Evolutionary conservation across 257 asterid genomes (phyloP).

Genomic region (Catharanthus roseus): DNA sequence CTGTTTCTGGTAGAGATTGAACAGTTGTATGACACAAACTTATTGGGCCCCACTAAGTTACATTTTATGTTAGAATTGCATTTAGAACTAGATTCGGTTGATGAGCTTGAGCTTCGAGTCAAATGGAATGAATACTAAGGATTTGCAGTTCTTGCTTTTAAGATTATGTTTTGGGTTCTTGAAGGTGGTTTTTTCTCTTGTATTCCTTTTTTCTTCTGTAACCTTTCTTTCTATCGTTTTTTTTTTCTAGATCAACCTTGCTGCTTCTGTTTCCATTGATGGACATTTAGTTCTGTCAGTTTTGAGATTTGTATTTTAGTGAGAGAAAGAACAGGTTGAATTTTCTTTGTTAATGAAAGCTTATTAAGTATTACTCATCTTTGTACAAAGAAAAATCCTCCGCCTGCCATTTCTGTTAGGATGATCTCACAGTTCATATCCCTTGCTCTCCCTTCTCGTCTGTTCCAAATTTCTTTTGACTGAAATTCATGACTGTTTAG

Average conservation of each 20-base stretch:
- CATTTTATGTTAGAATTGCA: slow-evolving; percentile 5
- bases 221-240: no score
- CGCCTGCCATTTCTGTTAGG: neutral
- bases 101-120: neutral
- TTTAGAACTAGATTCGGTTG: neutral
- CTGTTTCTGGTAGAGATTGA: no score
- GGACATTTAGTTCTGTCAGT: neutral
- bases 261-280: neutral
- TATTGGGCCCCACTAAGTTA: slow-evolving; percentile 3
- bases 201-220: no score
- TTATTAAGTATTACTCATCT: neutral
- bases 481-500: neutral
- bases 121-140: neutral
- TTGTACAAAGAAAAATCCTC: no score
- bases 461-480: neutral
- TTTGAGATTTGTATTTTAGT: neutral
- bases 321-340: neutral
- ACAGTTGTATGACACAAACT: neutral
- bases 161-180: neutral
- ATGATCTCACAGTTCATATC: neutral
- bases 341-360: neutral
- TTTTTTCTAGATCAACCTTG: neutral
- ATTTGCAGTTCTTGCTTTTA: neutral
- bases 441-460: neutral
- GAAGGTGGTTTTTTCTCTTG: no score